Conservation (phyloP, 139 green algal genomes). For the Axilococcus clingmanii region DNA sequence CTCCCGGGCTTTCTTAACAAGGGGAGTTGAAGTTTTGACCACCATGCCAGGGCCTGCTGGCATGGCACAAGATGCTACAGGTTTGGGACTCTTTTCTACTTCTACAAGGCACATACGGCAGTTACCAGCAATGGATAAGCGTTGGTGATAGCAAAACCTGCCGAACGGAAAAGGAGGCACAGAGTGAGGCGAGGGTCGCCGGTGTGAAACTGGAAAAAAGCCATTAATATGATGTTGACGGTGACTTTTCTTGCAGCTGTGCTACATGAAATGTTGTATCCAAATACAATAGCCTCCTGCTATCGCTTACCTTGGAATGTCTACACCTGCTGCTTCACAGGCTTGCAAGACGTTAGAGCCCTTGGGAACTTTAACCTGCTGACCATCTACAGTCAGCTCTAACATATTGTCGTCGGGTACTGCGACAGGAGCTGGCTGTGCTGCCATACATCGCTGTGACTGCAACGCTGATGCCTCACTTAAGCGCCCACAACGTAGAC, state of each 20-base stretch:
- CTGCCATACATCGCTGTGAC: slow-evolving; percentile 6
- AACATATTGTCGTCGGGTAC: slow-evolving; percentile 42
- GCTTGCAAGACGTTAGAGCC: slow-evolving; percentile 83
- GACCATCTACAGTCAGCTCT: slow-evolving; percentile 83
- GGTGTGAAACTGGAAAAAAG: too few species aligned
- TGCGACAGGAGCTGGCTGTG: slow-evolving; percentile 12
- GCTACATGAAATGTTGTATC: too few species aligned
- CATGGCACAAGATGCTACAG: slow-evolving; percentile 97
- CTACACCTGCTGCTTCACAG: slow-evolving; percentile 89
- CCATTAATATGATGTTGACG: too few species aligned
- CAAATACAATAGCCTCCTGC: too few species aligned
- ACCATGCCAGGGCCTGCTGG: slow-evolving; percentile 89
- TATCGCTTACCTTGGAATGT: slow-evolving; percentile 73
- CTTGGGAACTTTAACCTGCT: slow-evolving; percentile 74
- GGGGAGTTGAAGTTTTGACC: slow-evolving; percentile 88
- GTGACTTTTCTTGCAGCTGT: too few species aligned
- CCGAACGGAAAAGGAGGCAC: background rate
- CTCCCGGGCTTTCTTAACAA: slow-evolving; percentile 98
- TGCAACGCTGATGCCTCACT: slow-evolving; percentile 1
- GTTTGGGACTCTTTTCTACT: slow-evolving; percentile 94
- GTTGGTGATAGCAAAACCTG: slow-evolving; percentile 98
- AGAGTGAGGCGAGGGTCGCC: too few species aligned
- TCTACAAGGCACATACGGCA: slow-evolving; percentile 99
- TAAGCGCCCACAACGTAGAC: too few species aligned
- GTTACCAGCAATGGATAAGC: slow-evolving; percentile 95